These are phyloP conservation scores for Phialemoniopsis sp. DNA, from an alignment of 2,329 filamentous ascomycete species.

Conservation along the genomic window DNA sequence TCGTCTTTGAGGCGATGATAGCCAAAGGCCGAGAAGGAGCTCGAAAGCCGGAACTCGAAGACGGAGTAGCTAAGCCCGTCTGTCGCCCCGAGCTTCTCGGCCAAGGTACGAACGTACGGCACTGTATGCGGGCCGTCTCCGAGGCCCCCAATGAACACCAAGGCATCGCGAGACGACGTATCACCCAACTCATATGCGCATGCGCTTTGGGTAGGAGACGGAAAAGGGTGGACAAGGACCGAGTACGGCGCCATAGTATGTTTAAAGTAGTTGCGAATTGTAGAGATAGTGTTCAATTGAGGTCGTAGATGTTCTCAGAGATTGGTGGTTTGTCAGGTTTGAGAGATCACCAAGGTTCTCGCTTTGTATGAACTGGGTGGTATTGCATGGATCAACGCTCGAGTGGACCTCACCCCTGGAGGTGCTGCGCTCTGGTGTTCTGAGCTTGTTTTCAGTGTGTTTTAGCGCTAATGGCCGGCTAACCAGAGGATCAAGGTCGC, in stretches of 20 bases:
- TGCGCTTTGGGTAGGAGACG: slow-evolving; percentile 12
- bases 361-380: too few relatives aligned
- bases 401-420: too few relatives aligned
- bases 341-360: too few relatives aligned
- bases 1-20: slow-evolving; percentile 46
- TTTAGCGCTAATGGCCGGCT: too few relatives aligned
- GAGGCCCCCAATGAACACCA: slow-evolving; percentile 69
- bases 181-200: slow-evolving; percentile 17
- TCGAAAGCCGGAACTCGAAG: slow-evolving; percentile 52
- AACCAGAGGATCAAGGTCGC: too few relatives aligned
- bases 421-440: too few relatives aligned
- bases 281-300: too few relatives aligned
- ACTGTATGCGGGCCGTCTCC: slow-evolving; percentile 66
- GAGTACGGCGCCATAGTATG: slow-evolving; percentile 10
- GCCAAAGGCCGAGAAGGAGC: slow-evolving; percentile 50
- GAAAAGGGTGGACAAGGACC: slow-evolving; percentile 18
- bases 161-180: slow-evolving; percentile 39
- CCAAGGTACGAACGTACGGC: slow-evolving; percentile 47
- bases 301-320: too few relatives aligned
- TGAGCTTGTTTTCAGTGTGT: too few relatives aligned
- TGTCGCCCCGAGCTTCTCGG: slow-evolving; percentile 31
- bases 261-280: too few relatives aligned
- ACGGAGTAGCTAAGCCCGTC: slow-evolving; percentile 42
- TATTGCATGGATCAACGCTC: too few relatives aligned
- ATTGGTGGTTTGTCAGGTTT: too few relatives aligned